phyloP scores from a whole-genome alignment of 192 early-diverging fungal genomes.

The Gamsiella multidivaricata region DNA sequence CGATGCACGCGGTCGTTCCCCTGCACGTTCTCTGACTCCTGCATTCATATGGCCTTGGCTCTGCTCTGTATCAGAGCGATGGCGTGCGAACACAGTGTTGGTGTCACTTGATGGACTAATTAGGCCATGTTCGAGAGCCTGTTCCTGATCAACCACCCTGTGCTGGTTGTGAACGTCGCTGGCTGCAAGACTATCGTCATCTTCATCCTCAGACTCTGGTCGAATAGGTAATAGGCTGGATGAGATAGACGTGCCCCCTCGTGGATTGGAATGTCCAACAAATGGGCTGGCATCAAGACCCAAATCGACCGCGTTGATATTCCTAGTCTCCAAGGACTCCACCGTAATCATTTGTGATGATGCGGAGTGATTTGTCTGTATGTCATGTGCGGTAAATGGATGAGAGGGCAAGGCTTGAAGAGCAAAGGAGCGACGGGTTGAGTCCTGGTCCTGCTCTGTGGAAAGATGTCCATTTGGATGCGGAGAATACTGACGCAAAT shows the following conservation, averaged over 20 bases:
- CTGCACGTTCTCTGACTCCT: constrained; percentile 1
- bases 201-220: constrained; percentile 30
- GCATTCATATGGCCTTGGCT: not conserved
- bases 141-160: not conserved
- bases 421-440: not conserved
- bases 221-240: constrained; percentile 28
- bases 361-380: not conserved
- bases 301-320: not conserved
- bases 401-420: not conserved
- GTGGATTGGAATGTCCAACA: constrained; percentile 11
- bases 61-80: not conserved
- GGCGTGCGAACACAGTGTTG: not conserved
- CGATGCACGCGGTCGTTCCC: constrained; percentile 10
- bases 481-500: not conserved
- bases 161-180: constrained; percentile 4
- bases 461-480: not conserved
- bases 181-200: not conserved
- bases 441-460: not conserved
- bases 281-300: constrained; percentile 4
- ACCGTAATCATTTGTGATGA: not conserved
- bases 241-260: constrained; percentile 25
- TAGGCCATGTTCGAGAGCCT: not conserved
- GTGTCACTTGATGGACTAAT: not conserved
- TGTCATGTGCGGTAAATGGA: not conserved
- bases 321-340: not conserved